These are phyloP conservation scores for Beauveria brongniartii DNA, from an alignment of 2,329 filamentous ascomycete species.

Conservation along the genomic window DNA sequence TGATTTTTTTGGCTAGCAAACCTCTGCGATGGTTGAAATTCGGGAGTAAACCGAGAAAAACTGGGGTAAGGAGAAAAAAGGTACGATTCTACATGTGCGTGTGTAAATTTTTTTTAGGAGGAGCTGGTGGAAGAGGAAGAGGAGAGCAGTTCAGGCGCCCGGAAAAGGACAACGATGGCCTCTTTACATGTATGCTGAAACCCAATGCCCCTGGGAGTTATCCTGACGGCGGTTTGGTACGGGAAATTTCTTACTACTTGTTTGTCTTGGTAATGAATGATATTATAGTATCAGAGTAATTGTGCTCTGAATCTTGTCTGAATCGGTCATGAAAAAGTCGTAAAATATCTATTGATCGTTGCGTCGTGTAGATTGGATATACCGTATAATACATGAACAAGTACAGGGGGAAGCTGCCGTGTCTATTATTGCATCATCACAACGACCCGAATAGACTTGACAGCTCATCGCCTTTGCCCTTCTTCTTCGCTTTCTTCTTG, in stretches of 20 bases:
- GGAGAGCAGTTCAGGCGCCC: background rate
- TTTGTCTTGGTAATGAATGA: slow-evolving; percentile 2
- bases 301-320: background rate
- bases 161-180: background rate
- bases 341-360: background rate
- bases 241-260: background rate
- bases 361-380: background rate
- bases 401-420: background rate
- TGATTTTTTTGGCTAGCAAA: background rate
- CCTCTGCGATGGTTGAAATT: slow-evolving; percentile 3
- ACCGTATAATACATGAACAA: background rate
- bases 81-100: background rate
- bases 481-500: slow-evolving; percentile 45
- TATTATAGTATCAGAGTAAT: background rate
- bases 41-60: background rate
- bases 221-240: background rate
- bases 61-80: background rate
- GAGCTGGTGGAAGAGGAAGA: background rate
- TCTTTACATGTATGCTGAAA: slow-evolving; percentile 3
- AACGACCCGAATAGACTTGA: slow-evolving; percentile 64
- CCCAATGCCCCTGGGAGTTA: background rate
- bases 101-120: background rate
- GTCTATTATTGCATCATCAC: background rate
- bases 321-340: background rate
- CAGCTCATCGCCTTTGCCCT: slow-evolving; percentile 55